Conservation (phyloP, 2,329 filamentous ascomycete genomes). For the Kalaharituber pfeilii region DNA sequence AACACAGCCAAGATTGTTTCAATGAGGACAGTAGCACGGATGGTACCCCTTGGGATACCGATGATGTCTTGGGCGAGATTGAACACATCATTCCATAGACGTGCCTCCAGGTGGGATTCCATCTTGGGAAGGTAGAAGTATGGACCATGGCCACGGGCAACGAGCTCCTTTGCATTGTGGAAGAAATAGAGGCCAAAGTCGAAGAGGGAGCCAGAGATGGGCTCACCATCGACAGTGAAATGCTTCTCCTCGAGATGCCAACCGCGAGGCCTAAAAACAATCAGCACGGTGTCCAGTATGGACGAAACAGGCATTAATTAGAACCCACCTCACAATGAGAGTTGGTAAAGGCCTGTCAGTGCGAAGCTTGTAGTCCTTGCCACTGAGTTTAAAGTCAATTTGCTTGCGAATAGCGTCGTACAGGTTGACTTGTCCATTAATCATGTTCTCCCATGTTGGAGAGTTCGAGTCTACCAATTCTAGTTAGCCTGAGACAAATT, state of each 20-base stretch:
- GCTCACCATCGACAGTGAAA: constrained; percentile 84
- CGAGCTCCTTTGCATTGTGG: constrained; percentile 84
- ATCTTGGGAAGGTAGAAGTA: constrained; percentile 99
- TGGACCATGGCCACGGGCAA: constrained; percentile 67
- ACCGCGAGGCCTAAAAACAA: constrained; percentile 49
- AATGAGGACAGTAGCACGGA: constrained; percentile 87
- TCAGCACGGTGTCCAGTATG: not conserved
- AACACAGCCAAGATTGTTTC: constrained; percentile 96
- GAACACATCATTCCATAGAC: constrained; percentile 97
- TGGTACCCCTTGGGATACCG: constrained; percentile 74
- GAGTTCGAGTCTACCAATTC: constrained; percentile 60
- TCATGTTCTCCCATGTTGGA: constrained; percentile 98
- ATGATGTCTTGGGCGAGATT: constrained; percentile 89
- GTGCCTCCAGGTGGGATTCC: constrained; percentile 92
- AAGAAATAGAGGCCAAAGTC: constrained; percentile 99
- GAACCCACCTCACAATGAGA: constrained; percentile 56
- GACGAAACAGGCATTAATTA: not conserved
- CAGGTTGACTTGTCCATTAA: constrained; percentile 93
- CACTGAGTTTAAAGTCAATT: constrained; percentile 88
- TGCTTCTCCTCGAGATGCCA: constrained; percentile 99
- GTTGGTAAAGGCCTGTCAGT: constrained; percentile 76
- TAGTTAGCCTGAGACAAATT: not conserved
- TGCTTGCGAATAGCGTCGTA: constrained; percentile 89
- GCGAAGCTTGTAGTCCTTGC: constrained; percentile 94
- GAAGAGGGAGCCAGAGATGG: constrained; percentile 81